Base-by-base conservation (phyloP, 768 basidiomycete species). In the Termitomyces heimii region DNA sequence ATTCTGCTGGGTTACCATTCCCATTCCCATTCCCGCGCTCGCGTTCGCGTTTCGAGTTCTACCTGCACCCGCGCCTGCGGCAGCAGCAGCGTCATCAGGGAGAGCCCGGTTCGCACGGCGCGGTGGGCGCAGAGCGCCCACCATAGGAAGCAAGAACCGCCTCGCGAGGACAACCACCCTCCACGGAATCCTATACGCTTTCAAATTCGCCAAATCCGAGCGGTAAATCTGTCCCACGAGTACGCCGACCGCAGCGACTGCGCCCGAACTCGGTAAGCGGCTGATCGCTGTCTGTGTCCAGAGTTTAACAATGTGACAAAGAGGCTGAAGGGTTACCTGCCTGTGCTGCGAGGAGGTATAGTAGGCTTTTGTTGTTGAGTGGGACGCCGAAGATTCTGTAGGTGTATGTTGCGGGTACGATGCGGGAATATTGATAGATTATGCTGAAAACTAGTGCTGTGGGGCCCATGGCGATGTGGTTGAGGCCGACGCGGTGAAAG, bases 381-480 rank as follows among this genome's bases (percentile, higher is more conserved):
- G 83, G 71, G 20, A 93, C 59, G 3, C 88, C 88, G 62, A 92
- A 89, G 28, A 95, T 77, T 29, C 83, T 79, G 70, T 89, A 92
- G 45, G 77, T 78, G 71, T 95, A 96, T 2, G 82, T 77, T 0
- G 84, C 71, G 1, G 94, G 94, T 1, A 94, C 84, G 42, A 91
- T 80, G 43, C 91, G 74, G 52, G 82, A 82, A 69, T 90, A 89
- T 66, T 95, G 92, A 69, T 93, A 95, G 29, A 95, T 65, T 37
- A 92, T 80, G 68, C 81, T 86, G 77, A 94, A 94, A 24, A 92
- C 65, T 1, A 94, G 64, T 3, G 87, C 77, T n/a, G 83, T 77
- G 9, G 91, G 88, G 2, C 94, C 94, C 34, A 89, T 70, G 1
- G 91, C 83, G 34, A 94, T 82, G 57, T 82, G 75, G 62, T 92